A percentile compares a stretch with the other conserved stretches of the same genome.
Conservation (phyloP, 805 yeast genomes). For the Sungouiozyma intestinalis region DNA sequence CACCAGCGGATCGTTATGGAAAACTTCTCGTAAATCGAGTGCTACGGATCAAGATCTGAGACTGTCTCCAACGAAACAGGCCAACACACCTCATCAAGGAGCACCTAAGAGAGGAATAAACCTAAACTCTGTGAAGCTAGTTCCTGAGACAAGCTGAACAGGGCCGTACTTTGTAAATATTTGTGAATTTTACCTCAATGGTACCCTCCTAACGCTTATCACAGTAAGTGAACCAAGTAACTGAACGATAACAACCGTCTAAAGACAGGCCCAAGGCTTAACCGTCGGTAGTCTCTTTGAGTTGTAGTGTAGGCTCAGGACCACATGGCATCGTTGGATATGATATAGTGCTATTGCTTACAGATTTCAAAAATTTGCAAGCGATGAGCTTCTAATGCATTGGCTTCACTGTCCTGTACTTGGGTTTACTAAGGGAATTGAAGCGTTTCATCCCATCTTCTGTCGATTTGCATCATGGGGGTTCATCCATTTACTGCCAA, state of each 20-base stretch:
- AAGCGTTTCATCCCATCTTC: no score
- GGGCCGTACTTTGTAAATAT: no score
- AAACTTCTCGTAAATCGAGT: conserved; percentile 12
- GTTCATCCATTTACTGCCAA: not conserved
- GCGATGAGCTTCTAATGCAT: not conserved
- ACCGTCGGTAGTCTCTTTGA: no score
- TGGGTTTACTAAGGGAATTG: not conserved
- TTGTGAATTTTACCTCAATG: no score
- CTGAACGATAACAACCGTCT: no score
- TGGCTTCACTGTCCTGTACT: not conserved
- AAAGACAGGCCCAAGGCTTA: no score
- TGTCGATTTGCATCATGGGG: not conserved
- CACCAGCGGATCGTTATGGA: conserved; percentile 5
- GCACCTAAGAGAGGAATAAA: not conserved
- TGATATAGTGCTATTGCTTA: not conserved
- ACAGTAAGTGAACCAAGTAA: no score
- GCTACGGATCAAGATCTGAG: not conserved
- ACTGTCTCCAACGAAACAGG: not conserved
- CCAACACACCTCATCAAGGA: not conserved
- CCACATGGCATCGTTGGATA: not conserved
- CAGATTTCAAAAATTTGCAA: not conserved
- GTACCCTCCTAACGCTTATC: no score
- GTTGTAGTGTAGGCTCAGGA: no score
- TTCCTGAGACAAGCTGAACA: not conserved
- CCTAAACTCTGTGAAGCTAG: not conserved